phyloP scores from a whole-genome alignment of 2,329 filamentous ascomycete species.

The Colletotrichum gloeosporioides region DNA sequence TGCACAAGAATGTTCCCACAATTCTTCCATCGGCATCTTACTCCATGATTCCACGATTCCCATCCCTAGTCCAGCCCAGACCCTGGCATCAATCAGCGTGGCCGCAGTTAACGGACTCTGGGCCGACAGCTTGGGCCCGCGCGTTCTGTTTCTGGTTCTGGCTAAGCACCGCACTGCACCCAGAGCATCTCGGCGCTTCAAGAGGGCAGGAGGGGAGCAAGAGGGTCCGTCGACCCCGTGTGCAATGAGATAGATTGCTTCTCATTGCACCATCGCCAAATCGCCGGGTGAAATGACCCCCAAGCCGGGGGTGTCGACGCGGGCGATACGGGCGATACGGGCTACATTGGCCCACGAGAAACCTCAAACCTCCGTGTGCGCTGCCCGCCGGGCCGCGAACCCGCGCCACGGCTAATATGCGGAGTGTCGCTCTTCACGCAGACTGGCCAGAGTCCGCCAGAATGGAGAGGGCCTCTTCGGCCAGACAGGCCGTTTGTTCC shows the following conservation, averaged over 20 bases:
- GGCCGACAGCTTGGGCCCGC: not conserved
- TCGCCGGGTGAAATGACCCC: not conserved
- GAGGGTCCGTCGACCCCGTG: not conserved
- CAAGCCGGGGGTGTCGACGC: not conserved
- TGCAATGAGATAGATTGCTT: conserved; percentile 5
- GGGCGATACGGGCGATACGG: not conserved
- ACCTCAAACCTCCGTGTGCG: not conserved
- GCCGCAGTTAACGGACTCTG: not conserved
- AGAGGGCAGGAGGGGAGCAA: not conserved
- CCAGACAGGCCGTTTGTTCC: conserved; percentile 9
- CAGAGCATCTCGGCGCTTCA: not conserved
- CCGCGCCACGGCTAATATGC: conserved; percentile 19
- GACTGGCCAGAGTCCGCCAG: conserved; percentile 2
- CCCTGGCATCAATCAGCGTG: not conserved
- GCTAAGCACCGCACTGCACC: not conserved
- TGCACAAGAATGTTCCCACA: not conserved
- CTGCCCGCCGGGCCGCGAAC: conserved; percentile 18
- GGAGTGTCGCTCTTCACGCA: not conserved
- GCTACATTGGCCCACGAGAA: not conserved
- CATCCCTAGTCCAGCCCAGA: not conserved
- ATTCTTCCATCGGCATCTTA: not conserved
- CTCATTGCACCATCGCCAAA: not conserved
- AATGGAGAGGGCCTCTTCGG: not conserved
- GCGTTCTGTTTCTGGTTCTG: not conserved
- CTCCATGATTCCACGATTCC: conserved; percentile 2